Conservation (phyloP, 164 flowering plant species). For the Nymphaea thermarum region DNA sequence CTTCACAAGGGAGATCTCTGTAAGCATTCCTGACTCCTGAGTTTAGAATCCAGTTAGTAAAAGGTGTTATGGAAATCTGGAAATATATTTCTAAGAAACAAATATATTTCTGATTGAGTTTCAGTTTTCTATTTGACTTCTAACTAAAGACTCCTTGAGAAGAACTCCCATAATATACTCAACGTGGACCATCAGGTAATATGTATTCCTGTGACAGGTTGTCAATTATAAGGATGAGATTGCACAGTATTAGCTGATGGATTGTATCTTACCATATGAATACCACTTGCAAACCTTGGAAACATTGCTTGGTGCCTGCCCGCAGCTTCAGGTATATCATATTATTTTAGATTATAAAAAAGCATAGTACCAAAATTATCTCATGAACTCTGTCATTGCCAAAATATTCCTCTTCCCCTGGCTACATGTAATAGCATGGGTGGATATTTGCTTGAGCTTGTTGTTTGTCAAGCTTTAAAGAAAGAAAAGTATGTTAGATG, state of each 20-base stretch:
- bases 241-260: conserved; percentile 94
- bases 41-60: no score
- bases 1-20: conserved; percentile 89
- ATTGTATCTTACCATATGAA: conserved; percentile 97
- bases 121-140: no score
- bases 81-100: no score
- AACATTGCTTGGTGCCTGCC: conserved; percentile 80
- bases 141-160: no score
- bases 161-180: no score
- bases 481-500: no score
- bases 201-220: conserved; percentile 23
- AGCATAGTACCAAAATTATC: not conserved
- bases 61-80: no score
- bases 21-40: conserved; percentile 34
- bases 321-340: conserved; percentile 81
- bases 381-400: not conserved
- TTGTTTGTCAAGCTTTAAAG: no score
- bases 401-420: not conserved
- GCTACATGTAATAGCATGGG: not conserved
- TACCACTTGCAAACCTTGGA: conserved; percentile 98
- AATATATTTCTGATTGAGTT: no score
- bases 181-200: no score
- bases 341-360: no score
- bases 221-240: conserved; percentile 97
- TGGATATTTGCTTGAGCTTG: no score